Evolutionary conservation across 1,284 basidiomycete genomes (phyloP).

Genomic region (Boletellus dicymbophilus): DNA sequence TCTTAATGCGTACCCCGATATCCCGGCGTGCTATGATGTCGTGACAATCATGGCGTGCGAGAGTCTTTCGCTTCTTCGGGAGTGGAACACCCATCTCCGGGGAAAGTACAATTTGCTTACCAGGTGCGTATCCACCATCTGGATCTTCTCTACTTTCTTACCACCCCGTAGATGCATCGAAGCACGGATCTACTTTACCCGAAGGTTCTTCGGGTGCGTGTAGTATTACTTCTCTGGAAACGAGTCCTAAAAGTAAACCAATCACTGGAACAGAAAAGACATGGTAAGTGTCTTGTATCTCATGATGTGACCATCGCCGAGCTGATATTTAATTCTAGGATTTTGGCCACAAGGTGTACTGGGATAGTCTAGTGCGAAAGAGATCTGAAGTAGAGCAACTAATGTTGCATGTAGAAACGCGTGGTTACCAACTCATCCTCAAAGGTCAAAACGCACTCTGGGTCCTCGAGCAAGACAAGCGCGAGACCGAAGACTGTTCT

Average conservation of each 20-base stretch:
- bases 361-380: constrained; percentile 33
- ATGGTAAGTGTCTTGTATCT: constrained; percentile 16
- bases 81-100: constrained; percentile 32
- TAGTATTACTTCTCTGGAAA: not conserved
- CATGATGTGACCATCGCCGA: too few relatives aligned
- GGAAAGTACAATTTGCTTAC: constrained; percentile 34
- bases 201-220: constrained; percentile 39
- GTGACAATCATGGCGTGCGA: constrained; percentile 26
- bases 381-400: constrained; percentile 30
- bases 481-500: constrained; percentile 23
- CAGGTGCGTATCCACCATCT: constrained; percentile 17
- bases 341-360: constrained; percentile 37
- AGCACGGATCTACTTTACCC: constrained; percentile 37
- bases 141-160: not conserved
- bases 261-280: constrained; percentile 18
- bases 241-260: not conserved
- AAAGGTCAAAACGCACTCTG: constrained; percentile 34
- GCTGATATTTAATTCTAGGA: constrained; percentile 24
- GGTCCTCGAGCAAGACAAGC: constrained; percentile 29
- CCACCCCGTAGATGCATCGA: constrained; percentile 32
- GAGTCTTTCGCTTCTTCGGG: constrained; percentile 29
- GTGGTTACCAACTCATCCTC: constrained; percentile 36
- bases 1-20: constrained; percentile 28
- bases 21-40: constrained; percentile 23
- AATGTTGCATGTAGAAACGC: constrained; percentile 30